These are phyloP conservation scores for Coleophoma cylindrospora DNA, from an alignment of 2,329 filamentous ascomycete species.

Conservation along the genomic window DNA sequence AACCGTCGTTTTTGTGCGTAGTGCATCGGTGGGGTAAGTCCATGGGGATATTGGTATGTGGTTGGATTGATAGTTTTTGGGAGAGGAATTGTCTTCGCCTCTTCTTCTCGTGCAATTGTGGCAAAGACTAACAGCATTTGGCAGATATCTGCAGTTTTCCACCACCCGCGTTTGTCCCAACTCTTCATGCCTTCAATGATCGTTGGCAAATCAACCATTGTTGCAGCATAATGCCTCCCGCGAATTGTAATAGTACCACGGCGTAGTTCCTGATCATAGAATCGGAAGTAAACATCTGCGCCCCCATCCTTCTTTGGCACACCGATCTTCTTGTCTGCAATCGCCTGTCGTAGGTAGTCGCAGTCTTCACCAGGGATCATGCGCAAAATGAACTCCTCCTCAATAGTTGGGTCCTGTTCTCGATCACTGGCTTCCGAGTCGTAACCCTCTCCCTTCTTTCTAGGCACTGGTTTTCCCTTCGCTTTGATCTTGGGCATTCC, in stretches of 20 bases:
- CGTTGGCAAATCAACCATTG: constrained; percentile 64
- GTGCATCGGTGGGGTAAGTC: constrained; percentile 56
- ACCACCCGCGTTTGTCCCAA: constrained; percentile 68
- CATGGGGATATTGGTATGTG: constrained; percentile 40
- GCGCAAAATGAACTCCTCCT: constrained; percentile 84
- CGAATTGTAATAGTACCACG: constrained; percentile 57
- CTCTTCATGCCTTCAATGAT: constrained; percentile 71
- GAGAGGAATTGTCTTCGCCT: constrained; percentile 31
- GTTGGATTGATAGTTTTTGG: constrained; percentile 23
- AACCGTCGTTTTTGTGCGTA: constrained; percentile 53
- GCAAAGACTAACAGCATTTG: constrained; percentile 69
- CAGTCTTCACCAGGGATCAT: constrained; percentile 84
- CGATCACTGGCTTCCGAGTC: constrained; percentile 93
- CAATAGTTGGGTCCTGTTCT: constrained; percentile 81
- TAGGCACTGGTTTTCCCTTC: constrained; percentile 62
- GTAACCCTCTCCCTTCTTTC: constrained; percentile 82
- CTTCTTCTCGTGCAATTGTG: constrained; percentile 46
- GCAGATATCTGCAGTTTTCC: constrained; percentile 69
- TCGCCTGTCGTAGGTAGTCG: constrained; percentile 72
- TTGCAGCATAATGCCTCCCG: constrained; percentile 57
- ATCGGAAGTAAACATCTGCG: constrained; percentile 75
- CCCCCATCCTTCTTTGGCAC: constrained; percentile 57
- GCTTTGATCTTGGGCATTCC: constrained; percentile 53
- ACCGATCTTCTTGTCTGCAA: constrained; percentile 75
- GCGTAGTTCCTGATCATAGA: constrained; percentile 63